These are phyloP conservation scores for Coniophora puteana DNA, from an alignment of 1,284 basidiomycete genomes.

Conservation along the genomic window DNA sequence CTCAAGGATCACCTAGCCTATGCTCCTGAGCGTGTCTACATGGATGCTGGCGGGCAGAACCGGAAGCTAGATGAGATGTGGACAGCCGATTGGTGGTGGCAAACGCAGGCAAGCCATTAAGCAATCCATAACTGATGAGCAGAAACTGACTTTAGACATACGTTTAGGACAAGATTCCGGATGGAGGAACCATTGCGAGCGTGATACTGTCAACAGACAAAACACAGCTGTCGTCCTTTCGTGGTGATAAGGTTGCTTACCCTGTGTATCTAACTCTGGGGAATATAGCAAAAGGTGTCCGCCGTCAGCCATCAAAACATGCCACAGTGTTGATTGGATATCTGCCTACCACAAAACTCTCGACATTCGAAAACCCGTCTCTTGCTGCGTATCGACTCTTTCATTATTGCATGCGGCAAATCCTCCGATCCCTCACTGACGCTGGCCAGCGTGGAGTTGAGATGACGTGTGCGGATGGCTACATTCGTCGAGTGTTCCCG, in stretches of 20 bases:
- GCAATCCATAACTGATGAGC: background rate
- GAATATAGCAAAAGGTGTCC: constrained; percentile 12
- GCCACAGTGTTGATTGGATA: constrained; percentile 15
- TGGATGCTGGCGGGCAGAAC: constrained; percentile 4
- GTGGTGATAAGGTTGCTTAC: constrained; percentile 18
- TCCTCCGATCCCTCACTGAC: constrained; percentile 15
- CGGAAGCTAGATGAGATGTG: constrained; percentile 22
- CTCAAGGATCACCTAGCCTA: constrained; percentile 14
- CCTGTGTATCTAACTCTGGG: constrained; percentile 18
- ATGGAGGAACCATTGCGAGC: constrained; percentile 3
- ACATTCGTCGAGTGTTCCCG: constrained; percentile 16
- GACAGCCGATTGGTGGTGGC: constrained; percentile 29
- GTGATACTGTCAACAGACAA: constrained; percentile 11
- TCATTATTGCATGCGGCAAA: constrained; percentile 17
- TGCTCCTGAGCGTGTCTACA: constrained; percentile 15
- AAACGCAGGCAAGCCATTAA: constrained; percentile 20
- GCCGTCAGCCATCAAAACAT: constrained; percentile 7
- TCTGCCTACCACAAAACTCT: constrained; percentile 14
- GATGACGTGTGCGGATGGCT: constrained; percentile 18
- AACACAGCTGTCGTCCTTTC: constrained; percentile 8
- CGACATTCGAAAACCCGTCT: constrained; percentile 4
- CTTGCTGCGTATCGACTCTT: constrained; percentile 18
- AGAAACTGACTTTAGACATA: background rate
- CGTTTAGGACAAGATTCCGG: constrained; percentile 1
- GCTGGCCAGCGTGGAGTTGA: constrained; percentile 17